A percentile compares a stretch with the other conserved stretches of the same genome.
These are phyloP conservation scores for Botrytis galanthina DNA, from an alignment of 2,329 filamentous ascomycete genomes.

Conservation along the genomic window DNA sequence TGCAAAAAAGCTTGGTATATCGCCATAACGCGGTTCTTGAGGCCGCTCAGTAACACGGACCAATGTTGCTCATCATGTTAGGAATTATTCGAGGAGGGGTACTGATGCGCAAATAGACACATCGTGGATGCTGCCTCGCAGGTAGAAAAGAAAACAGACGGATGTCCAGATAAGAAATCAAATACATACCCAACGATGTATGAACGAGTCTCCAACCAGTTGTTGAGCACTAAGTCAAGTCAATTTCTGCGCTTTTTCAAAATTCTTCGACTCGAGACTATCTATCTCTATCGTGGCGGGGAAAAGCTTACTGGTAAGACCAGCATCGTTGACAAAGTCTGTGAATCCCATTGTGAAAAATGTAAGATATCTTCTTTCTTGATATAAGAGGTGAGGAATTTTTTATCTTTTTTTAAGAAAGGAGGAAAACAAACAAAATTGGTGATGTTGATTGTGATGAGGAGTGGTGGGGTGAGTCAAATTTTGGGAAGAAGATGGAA, in stretches of 20 bases:
- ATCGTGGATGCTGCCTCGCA: conserved; percentile 25
- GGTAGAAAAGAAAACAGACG: conserved; percentile 25
- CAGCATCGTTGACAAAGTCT: conserved; percentile 65
- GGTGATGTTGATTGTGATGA: conserved; percentile 12
- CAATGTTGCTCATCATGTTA: conserved; percentile 81
- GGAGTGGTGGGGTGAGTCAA: conserved; percentile 18
- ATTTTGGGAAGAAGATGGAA: conserved; percentile 19
- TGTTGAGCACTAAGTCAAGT: conserved; percentile 61
- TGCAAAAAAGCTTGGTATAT: conserved; percentile 73
- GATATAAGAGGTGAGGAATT: conserved; percentile 14
- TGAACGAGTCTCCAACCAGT: conserved; percentile 70
- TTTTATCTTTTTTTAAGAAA: conserved; percentile 5
- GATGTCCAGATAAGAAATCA: conserved; percentile 18
- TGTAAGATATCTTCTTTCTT: conserved; percentile 17
- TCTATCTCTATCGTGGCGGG: not conserved
- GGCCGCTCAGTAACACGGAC: conserved; percentile 94
- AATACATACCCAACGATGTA: conserved; percentile 78
- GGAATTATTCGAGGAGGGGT: conserved; percentile 29
- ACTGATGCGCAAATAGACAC: conserved; percentile 25
- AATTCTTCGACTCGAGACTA: conserved; percentile 20
- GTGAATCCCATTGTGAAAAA: conserved; percentile 61
- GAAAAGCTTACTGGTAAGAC: conserved; percentile 52
- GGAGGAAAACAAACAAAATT: conserved; percentile 15
- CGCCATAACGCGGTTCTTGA: conserved; percentile 88
- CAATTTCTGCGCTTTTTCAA: conserved; percentile 30